Evolutionary conservation across 2,329 filamentous ascomycete genomes (phyloP).

Genomic region (Zymoseptoria brevis): DNA sequence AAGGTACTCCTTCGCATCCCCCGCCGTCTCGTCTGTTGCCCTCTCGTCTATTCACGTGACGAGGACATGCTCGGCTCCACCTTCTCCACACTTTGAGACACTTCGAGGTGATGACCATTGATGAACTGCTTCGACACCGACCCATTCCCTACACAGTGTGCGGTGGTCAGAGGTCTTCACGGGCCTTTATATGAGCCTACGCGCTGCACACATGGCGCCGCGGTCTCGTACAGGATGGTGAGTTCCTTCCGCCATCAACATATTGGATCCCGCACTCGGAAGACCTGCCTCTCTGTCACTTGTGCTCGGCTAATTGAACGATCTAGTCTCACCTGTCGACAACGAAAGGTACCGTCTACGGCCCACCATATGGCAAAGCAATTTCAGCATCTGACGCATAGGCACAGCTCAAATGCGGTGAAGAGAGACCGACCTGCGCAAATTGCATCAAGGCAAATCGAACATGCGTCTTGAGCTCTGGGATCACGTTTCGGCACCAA

Average conservation of each 20-base stretch:
- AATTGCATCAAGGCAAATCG: slow-evolving; percentile 55
- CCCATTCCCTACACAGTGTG: neutral
- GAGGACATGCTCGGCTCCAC: neutral
- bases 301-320: neutral
- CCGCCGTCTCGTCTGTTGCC: too few species aligned
- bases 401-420: slow-evolving; percentile 54
- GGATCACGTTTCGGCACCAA: slow-evolving; percentile 59
- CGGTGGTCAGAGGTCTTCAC: neutral
- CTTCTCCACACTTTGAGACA: neutral
- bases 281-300: slow-evolving; percentile 6
- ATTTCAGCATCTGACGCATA: neutral
- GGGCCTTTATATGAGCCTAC: neutral
- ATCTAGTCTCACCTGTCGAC: slow-evolving; percentile 26
- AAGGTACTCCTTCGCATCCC: too few species aligned
- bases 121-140: neutral
- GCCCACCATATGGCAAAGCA: neutral
- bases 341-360: slow-evolving; percentile 23
- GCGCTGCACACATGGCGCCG: slow-evolving; percentile 17
- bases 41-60: neutral
- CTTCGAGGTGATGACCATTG: neutral
- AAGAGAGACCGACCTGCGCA: slow-evolving; percentile 52
- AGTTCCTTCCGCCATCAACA: slow-evolving; percentile 8
- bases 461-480: slow-evolving; percentile 53
- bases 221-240: slow-evolving; percentile 30
- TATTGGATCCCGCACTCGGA: neutral